Evolutionary conservation across 2,329 filamentous ascomycete genomes (phyloP).

Genomic region (Neonectria punicea): DNA sequence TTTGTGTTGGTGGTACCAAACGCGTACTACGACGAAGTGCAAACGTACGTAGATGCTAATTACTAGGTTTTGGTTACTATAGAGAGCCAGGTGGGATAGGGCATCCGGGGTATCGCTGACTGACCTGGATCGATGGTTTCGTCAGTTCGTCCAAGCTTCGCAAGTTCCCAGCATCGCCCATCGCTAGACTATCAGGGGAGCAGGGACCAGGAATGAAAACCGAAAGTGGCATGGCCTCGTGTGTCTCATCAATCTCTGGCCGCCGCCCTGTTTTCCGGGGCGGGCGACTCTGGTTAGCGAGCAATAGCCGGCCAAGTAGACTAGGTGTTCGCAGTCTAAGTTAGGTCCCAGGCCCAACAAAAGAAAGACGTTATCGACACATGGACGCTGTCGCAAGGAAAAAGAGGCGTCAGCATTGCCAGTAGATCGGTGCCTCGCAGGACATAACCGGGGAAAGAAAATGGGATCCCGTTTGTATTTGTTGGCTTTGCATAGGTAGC

Average conservation of each 20-base stretch:
- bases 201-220: conserved; percentile 12
- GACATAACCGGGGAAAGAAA: not conserved
- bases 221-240: not conserved
- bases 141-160: conserved; percentile 8
- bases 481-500: conserved; percentile 38
- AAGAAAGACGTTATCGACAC: conserved; percentile 1
- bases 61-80: not conserved
- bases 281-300: not conserved
- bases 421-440: conserved; percentile 1
- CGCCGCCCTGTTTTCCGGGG: conserved; percentile 1
- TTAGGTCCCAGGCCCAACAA: not conserved
- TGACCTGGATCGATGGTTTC: not conserved
- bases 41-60: too few relatives aligned
- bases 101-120: conserved; percentile 14
- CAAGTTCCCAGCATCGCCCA: not conserved
- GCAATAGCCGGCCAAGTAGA: not conserved
- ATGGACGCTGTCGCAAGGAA: not conserved
- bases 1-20: not conserved
- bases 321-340: too few relatives aligned
- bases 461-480: conserved; percentile 23
- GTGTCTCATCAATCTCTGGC: conserved; percentile 20
- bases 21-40: not conserved
- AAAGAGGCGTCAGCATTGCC: conserved; percentile 26
- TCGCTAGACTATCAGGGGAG: not conserved
- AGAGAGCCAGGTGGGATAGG: not conserved